Percentiles rank a stretch among this genome's conserved stretches.
phyloP scores from a whole-genome alignment of 2,329 filamentous ascomycete genomes.

The Alternaria tenuissima region DNA sequence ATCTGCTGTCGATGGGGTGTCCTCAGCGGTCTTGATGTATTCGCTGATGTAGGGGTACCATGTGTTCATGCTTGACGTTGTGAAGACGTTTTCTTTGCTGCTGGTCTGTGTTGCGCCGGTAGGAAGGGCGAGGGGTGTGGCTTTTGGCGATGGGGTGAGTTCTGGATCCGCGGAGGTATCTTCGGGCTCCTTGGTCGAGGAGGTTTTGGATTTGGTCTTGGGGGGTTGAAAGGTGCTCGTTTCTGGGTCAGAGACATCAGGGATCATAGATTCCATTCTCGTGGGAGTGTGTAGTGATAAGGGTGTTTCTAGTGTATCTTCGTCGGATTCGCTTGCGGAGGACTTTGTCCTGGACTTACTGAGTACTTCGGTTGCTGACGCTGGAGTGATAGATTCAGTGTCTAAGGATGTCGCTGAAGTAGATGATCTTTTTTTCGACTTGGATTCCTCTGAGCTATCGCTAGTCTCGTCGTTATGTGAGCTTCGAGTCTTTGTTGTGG shows the following conservation, averaged over 20 bases:
- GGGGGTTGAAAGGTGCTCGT: neutral
- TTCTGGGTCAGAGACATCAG: neutral
- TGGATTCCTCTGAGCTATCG: neutral
- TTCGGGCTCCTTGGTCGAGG: neutral
- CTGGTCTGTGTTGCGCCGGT: neutral
- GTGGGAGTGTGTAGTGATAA: neutral
- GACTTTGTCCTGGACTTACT: neutral
- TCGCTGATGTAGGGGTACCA: slow-evolving; percentile 5
- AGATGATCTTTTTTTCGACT: neutral
- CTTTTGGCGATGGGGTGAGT: neutral
- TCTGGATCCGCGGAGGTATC: neutral
- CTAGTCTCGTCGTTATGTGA: neutral
- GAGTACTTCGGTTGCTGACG: neutral
- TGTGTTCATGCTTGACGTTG: neutral
- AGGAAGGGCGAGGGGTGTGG: neutral
- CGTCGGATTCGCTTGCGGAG: neutral
- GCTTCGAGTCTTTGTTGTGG: no score
- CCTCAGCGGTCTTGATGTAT: neutral
- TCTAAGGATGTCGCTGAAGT: neutral
- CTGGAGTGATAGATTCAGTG: neutral
- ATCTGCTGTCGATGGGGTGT: neutral
- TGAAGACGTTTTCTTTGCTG: neutral
- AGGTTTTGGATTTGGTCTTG: neutral
- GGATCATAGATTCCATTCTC: no score
- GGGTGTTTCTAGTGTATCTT: neutral